Base-by-base conservation (phyloP, 192 early-diverging fungal species). In the Oehlia diaphana region DNA sequence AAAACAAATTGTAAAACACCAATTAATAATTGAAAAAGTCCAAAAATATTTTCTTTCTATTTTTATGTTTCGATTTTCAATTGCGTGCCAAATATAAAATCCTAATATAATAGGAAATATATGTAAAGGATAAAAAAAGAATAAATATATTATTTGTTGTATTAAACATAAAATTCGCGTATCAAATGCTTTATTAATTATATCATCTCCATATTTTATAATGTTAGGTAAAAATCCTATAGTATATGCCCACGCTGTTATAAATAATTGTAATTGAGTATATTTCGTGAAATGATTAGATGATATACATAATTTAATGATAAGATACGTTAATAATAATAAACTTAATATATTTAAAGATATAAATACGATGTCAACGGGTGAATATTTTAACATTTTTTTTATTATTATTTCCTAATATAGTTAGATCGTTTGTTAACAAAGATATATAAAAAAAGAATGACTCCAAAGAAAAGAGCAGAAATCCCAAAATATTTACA, bases 81-180 rank as follows among this genome's bases (percentile, higher is more conserved):
- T 6, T 0, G 47, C 72, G 2, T 58, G 26, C 21, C 49, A 74
- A 62, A 74, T 10, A 53, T 28, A 74, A 62, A 74, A 31, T 19
- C 23, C 50, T 9, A 74, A 33, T 33, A 53, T 9, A 1, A 49
- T 23, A 19, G 49, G 23, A 62, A 74, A 62, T 26, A 74, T 8
- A 8, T 74, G 31, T 58, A 74, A 31, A 19, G 72, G 50, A 33
- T 33, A 58, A 35, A 74, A 74, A 49, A 74, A 74, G n/a, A 74
- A 21, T 58, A 58, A 58, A 58, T 14, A 1, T 58, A 58, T 58
- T 21, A 58, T 58, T 21, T 58, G 53, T 58, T 58, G 53, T 21
- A 58, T 58, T 58, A 21, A 21, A 58, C 53, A 58, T 47, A 47
- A 47, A 58, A 58, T 58, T 58, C 5, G 53, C 53, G 53, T 58